Base-by-base conservation (phyloP, 768 basidiomycete species). In the Rhizopogon vinicolor region DNA sequence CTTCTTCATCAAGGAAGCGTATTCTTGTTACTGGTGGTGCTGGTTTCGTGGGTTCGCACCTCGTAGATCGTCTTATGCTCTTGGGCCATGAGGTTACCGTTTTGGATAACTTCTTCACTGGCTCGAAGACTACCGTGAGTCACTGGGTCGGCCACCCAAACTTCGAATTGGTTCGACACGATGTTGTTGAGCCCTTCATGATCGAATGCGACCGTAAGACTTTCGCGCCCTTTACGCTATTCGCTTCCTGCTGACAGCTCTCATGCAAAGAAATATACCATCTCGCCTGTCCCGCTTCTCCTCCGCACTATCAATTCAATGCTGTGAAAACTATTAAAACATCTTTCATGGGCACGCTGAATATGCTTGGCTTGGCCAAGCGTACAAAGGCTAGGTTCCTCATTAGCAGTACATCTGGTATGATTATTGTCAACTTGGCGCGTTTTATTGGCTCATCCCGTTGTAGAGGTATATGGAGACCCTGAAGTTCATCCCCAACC, bases 101-200 rank as follows among this genome's bases (percentile, higher is more conserved):
- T 60, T 74, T 97, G 54, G 96, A 98, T 78, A 98, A 98, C 76
- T 99, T 99, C 71, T 99, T 99, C 78, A 98, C 95, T 25, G 97
- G 97, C 14, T 91, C 90, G 53, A 94, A 94, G 72, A 96, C 93
- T n/a, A 96, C 94, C 51, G 90, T 98, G 60, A 86, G 87, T 61
- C 90, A 93, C 64, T 96, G 93, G 93, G 80, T 93, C 55, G 97
- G 97, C 7, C 97, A 99, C 72, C 97, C 97, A 58, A 98, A 98
- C 76, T 99, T 99, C 63, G 96, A 98, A 74, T 78, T 99, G 75
- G 92, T 98, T 61, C 85, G 97, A 56, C 97, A 98, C 70, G 97
- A 99, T 68, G 90, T 99, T 22, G 88, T 98, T 42, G 90, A 98
- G 65, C 93, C 95, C 1, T 95, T 97, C 76, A 90, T 96, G 87